Evolutionary conservation across 257 asterid genomes (phyloP), one percentile per base, ranked within the genome.

Genomic region (Solanum dulcamara): DNA sequence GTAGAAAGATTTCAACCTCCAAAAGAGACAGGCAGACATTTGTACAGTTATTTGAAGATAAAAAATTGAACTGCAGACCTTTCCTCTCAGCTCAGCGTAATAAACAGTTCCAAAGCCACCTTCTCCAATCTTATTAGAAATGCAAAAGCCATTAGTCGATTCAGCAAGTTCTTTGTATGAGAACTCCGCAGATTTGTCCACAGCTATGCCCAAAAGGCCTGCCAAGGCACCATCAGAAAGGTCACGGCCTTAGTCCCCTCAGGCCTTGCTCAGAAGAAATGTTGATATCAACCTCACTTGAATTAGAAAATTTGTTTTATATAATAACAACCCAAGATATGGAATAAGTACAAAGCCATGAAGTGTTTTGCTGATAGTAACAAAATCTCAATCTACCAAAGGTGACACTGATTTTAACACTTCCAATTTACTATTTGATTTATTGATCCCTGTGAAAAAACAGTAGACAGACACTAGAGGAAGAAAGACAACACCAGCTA

Each of bases 51-150:
- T 38, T 12, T 44, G 33, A 22, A 38, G 53, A 5, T 15, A 12
- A 64, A 28, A 68, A 68, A 33, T 68, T 72, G 37, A 40, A 74
- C 53, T n/a, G 14, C 97, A 86, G 86, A 93, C 97, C 94, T 96
- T 98, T 87, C 97, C 98, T 91, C 98, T 93, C 87, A 94, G 97
- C 94, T 93, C 99, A 28, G 97, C 99, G 72, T 93, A 94, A 91
- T 93, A 96, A 87, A 96, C 98, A 44, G 97, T 89, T 46, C 97
- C 98, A 89, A 96, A 94, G 81, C 99, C 98, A 86, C 98, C 98
- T 90, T 94, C 89, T 80, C 99, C 99, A 83, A 96, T 94, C 94
- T 94, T 96, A 87, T 93, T 90, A 55, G 98, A 94, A 85, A 96
- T 84, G 90, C 93, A 93, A 91, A 96, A 96, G 89, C 90, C 90